Percentiles rank a stretch among this genome's conserved stretches.
These are phyloP conservation scores for Acacia melanoxylon DNA, from an alignment of 306 rosid genomes.

Conservation along the genomic window DNA sequence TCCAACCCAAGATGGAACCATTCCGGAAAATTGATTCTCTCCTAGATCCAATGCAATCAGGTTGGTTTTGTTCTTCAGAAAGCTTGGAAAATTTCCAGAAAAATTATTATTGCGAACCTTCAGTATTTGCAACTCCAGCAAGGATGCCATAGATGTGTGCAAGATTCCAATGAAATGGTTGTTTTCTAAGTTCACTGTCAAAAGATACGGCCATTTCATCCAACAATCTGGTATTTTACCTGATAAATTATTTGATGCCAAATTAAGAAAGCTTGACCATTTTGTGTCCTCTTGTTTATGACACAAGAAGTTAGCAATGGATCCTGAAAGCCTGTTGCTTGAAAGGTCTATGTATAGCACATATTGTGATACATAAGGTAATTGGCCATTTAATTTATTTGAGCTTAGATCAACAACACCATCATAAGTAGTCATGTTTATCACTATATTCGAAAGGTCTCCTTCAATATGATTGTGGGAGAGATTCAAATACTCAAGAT, in stretches of 20 bases:
- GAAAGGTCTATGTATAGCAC: background rate
- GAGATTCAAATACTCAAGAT: background rate
- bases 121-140: background rate
- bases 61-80: background rate
- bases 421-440: fast-evolving
- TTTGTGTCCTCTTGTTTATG: background rate
- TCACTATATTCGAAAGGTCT: background rate
- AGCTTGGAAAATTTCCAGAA: background rate
- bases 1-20: background rate
- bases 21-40: background rate
- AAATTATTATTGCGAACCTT: background rate
- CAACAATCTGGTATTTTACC: slow-evolving; percentile 21
- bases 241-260: background rate
- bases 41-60: background rate
- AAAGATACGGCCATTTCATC: background rate
- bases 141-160: background rate
- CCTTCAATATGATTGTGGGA: slow-evolving; percentile 27
- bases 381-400: background rate
- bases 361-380: background rate
- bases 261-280: background rate
- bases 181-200: background rate
- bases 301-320: slow-evolving; percentile 20
- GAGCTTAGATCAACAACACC: slow-evolving; percentile 5
- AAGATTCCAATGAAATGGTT: background rate
- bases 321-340: background rate